These are phyloP conservation scores for Botrytis porri DNA, from an alignment of 2,329 filamentous ascomycete species.

Conservation along the genomic window DNA sequence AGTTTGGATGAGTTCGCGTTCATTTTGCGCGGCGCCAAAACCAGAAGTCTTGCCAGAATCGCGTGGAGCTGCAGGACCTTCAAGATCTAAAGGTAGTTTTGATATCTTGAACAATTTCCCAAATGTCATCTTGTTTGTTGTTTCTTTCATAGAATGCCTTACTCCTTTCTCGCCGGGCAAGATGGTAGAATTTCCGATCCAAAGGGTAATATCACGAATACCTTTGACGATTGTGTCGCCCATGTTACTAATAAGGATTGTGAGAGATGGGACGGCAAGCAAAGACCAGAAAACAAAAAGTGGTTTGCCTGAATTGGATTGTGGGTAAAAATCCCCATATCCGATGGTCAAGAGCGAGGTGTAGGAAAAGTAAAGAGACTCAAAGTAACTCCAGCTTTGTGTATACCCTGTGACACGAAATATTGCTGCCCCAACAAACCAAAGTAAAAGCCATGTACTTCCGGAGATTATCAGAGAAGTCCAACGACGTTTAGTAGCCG, in stretches of 20 bases:
- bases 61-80: conserved; percentile 37
- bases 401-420: conserved; percentile 56
- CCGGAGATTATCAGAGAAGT: conserved; percentile 66
- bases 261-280: conserved; percentile 82
- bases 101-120: conserved; percentile 46
- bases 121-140: conserved; percentile 44
- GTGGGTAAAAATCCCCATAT: conserved; percentile 76
- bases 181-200: conserved; percentile 58
- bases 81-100: conserved; percentile 44
- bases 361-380: conserved; percentile 83
- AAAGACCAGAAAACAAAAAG: conserved; percentile 96
- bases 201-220: conserved; percentile 54
- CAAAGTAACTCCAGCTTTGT: conserved; percentile 70
- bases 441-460: conserved; percentile 67
- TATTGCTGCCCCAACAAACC: conserved; percentile 75
- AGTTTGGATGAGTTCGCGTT: conserved; percentile 23
- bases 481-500: conserved; percentile 68
- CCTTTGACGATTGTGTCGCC: conserved; percentile 76
- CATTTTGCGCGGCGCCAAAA: conserved; percentile 23
- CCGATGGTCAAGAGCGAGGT: conserved; percentile 81
- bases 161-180: conserved; percentile 55
- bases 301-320: conserved; percentile 73
- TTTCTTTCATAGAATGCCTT: conserved; percentile 45
- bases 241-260: conserved; percentile 78
- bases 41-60: conserved; percentile 26